Base-by-base conservation (phyloP, 148 eudicot genomes). In the Vaccinium darrowii region DNA sequence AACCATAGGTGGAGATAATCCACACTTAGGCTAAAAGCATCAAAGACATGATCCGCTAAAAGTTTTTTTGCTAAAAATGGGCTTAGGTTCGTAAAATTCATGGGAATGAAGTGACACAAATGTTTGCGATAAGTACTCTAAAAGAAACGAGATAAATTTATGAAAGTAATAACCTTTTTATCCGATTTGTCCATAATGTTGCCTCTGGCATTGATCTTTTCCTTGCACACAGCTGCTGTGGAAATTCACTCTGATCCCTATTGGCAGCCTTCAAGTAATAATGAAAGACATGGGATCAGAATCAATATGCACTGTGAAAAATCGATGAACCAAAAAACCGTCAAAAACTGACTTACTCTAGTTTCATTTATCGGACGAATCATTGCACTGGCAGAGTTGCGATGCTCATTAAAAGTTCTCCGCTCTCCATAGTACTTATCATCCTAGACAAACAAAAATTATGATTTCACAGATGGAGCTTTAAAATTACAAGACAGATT, bases 261-360 rank as follows among this genome's bases (percentile, higher is more conserved):
- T 96, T 92, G 71, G 83, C 89, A 87, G 86, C 93, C 96, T 95
- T 86, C 75, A 87, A 79, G 85, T 50, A 58, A 67, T 81, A 21
- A 84, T 53, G 69, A 72, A n/a, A 86, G 81, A 84, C 7, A 50
- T 9, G 58, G 39, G 51, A 75, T 82, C 73, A 75, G 18, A 49
- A 73, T 18, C 81, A 88, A 84, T 36, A 53, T 62, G n/a, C n/a
- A 51, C 30, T 50, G 49, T 72, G 43, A 54, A 23, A 80, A 62
- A 6, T 67, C 43, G 16, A 52, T 60, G 65, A 54, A 8, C 21
- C 1, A 36, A 8, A 23, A 27, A 23, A 19, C 5, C 3, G 63
- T 77, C 53, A 16, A 83, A 72, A 50, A 39, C 51, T 62, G 39
- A 82, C 93, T 83, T 88, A 93, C 95, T 74, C 67, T 88, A 56